Base-by-base conservation (phyloP, 192 early-diverging fungal species). In the Funneliformis geosporum region DNA sequence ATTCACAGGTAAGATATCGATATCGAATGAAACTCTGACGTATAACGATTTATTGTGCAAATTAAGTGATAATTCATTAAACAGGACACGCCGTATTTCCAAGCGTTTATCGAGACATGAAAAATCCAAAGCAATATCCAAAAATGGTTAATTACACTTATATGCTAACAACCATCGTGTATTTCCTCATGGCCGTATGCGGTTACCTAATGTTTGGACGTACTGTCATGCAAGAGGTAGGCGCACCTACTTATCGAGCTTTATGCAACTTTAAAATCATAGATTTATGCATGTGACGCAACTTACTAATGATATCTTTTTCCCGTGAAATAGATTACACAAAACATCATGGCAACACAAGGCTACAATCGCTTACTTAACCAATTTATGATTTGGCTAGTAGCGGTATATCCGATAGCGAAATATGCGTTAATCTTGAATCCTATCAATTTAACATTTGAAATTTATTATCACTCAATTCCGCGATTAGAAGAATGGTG, bases 191-290 rank as follows among this genome's bases (percentile, higher is more conserved):
- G 72, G 88, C 86, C 2, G 71, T 79, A 11, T 77, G 82, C 62
- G 93, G 93, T n/a, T 94, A 93, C 81, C 8, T 83, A 12, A 93
- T 93, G 92, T 94, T 93, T 92, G 93, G 93, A 4, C 74, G 80
- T 43, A 80, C 72, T 4, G 88, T 83, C 11, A 80, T 85, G 75
- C 86, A 86, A 69, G 90, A 92, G 87, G 87, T 90, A 83, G 38
- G 33, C 33, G 33, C 33, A 33, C 2, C 2, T 16, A 25, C 8
- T 69, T 55, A 0, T 33, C 5, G 18, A 8, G 14, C 18, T 71
- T 73, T 40, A 21, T 78, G 5, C 12, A 28, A 28, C 27, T 50
- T 68, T 62, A 47, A 43, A 80, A 25, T 44, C 77, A 47, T 64
- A 80, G 27, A 81, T 75, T 76, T 76, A 62, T n/a, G 40, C 21